A percentile compares a stretch with the other conserved stretches of the same genome.
These are phyloP conservation scores for Trichoderma pleuroti DNA, from an alignment of 2,329 filamentous ascomycete genomes.

Conservation along the genomic window DNA sequence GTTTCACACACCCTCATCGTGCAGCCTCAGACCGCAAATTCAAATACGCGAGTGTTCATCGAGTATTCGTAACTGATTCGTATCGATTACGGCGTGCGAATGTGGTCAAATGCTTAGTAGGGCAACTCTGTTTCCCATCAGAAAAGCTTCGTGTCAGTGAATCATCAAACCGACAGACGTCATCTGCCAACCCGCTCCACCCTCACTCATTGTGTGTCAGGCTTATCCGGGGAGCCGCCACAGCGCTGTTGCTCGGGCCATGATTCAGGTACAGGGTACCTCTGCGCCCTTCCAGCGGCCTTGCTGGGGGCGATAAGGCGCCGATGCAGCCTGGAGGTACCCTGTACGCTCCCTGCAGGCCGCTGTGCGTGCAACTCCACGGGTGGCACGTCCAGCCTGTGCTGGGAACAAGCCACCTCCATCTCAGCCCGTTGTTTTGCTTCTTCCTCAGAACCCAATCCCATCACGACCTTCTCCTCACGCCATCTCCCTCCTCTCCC, in stretches of 20 bases:
- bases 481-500: not conserved
- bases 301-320: not conserved
- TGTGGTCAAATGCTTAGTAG: not conserved
- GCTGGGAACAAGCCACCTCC: conserved; percentile 3
- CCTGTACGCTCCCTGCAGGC: too few relatives aligned
- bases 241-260: not conserved
- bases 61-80: not conserved
- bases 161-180: not conserved
- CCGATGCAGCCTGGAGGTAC: not conserved
- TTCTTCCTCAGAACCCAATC: conserved; percentile 16
- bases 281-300: not conserved
- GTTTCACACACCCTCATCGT: not conserved
- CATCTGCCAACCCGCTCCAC: conserved; percentile 6
- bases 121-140: not conserved
- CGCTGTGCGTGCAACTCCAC: not conserved
- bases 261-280: not conserved
- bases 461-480: conserved; percentile 13
- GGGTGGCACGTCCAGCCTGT: not conserved
- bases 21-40: conserved; percentile 3
- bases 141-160: not conserved
- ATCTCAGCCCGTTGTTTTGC: conserved; percentile 15
- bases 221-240: conserved; percentile 8
- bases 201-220: not conserved
- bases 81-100: not conserved
- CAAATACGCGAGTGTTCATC: not conserved